phyloP scores from a whole-genome alignment of 2,329 filamentous ascomycete genomes.

The Penicillium fuscoglaucum region DNA sequence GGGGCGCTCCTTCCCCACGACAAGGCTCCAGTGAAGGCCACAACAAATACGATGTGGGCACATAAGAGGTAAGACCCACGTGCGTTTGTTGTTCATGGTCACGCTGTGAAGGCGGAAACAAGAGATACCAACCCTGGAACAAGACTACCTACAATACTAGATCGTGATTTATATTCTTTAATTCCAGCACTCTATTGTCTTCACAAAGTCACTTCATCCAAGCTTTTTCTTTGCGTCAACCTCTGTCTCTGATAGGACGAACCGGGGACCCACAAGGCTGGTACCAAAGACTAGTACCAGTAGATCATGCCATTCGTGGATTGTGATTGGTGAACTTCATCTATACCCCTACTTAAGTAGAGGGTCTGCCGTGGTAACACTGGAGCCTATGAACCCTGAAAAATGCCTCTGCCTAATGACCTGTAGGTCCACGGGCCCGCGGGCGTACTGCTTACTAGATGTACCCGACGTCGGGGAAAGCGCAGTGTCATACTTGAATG shows the following conservation, averaged over 20 bases:
- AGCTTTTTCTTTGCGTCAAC: neutral
- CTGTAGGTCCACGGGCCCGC: too few species aligned
- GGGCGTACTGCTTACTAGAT: too few species aligned
- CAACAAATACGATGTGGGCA: too few species aligned
- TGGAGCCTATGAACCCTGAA: neutral
- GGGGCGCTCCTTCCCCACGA: too few species aligned
- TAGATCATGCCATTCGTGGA: neutral
- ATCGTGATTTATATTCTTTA: too few species aligned
- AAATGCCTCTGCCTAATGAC: constrained; percentile 2
- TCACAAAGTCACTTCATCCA: neutral
- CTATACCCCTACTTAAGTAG: neutral
- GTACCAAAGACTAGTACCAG: neutral
- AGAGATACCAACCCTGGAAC: too few species aligned
- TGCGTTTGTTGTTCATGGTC: too few species aligned
- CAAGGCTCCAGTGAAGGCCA: too few species aligned
- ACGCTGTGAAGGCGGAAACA: too few species aligned
- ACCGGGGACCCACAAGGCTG: neutral
- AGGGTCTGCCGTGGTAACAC: neutral
- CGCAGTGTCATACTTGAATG: neutral
- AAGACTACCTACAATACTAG: too few species aligned
- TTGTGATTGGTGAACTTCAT: neutral
- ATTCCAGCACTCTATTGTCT: too few species aligned
- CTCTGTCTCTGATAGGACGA: neutral
- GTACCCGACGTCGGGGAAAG: neutral
- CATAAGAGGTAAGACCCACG: too few species aligned